Evolutionary conservation across 805 yeast species (phyloP), one percentile per base, ranked within the genome.

Genomic region (Pichia paraexigua): DNA sequence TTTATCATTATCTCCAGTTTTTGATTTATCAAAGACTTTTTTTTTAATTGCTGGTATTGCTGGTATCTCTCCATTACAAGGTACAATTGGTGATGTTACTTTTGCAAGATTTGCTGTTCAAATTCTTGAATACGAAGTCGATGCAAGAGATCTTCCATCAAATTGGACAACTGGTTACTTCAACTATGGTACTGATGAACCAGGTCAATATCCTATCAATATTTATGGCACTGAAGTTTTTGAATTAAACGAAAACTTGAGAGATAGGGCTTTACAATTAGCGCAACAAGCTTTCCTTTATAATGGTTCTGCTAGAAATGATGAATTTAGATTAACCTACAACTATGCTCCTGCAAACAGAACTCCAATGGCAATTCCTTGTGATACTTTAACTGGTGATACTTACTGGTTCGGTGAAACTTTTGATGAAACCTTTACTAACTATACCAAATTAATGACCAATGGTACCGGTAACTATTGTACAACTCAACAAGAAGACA

Each of bases 171-270:
- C 79, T 41, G 85, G 86, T 17, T 80, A 79, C 70, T 79, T 71
- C 65, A 72, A 80, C 21, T 79, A 72, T 56, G 85, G 82, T 45
- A 71, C 82, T 24, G 66, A 72, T 44, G 63, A 67, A 55, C 77
- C 82, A 47, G 65, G 69, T 59, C 65, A 71, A 50, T 78, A 77
- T 62, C 86, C 87, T 47, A 71, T 57, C 22, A 70, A 71, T 47
- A 76, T 77, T 52, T 82, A 81, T 60, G 87, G 87, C 35, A 76
- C 84, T 40, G 87, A 82, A 65, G 78, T 81, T 9, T 81, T 79
- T 56, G 85, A 81, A 67, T 67, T 82, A 53, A 82, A 82, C 64
- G 80, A 69, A 53, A 72, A 70, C 44, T 71, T 82, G 60, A 74
- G 84, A 68, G 77, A 82, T 66, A 72, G 80, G 55, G 86, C 85